phyloP scores from a whole-genome alignment of 208 protist species.

The Vickermania spadyakhi region DNA sequence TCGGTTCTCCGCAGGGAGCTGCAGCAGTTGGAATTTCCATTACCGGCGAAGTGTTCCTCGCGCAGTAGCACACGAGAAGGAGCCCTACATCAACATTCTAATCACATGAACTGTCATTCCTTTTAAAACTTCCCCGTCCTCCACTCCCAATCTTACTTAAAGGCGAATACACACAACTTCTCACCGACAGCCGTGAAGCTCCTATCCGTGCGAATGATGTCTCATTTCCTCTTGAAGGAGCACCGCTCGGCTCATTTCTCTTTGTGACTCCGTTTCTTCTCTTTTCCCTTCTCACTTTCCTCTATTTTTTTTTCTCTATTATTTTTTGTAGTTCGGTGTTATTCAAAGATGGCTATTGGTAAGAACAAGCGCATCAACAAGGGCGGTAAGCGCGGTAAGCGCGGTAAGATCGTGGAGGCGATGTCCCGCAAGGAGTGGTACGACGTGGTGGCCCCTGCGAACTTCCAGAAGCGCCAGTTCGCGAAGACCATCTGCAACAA shows the following conservation, averaged over 20 bases:
- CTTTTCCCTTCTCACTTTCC: too few species aligned
- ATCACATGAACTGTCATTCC: too few species aligned
- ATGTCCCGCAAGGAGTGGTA: slow-evolving; percentile 99
- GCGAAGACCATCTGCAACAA: slow-evolving; percentile 97
- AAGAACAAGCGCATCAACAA: slow-evolving; percentile 96
- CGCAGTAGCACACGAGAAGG: too few species aligned
- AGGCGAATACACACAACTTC: neutral
- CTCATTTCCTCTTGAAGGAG: too few species aligned
- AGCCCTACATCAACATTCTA: too few species aligned
- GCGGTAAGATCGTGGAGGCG: slow-evolving; percentile 91
- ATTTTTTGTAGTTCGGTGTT: slow-evolving; percentile 3
- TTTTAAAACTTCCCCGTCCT: too few species aligned
- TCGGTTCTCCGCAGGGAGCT: slow-evolving; percentile 13
- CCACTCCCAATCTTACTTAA: neutral
- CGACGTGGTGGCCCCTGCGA: slow-evolving; percentile 95
- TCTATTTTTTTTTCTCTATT: slow-evolving; percentile 2
- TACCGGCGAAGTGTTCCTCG: slow-evolving; percentile 55
- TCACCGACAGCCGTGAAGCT: neutral
- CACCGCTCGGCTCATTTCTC: too few species aligned
- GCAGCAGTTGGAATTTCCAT: slow-evolving; percentile 61
- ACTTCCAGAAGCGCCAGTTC: slow-evolving; percentile 94
- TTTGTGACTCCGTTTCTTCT: too few species aligned
- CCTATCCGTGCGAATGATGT: too few species aligned
- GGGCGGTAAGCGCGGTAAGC: slow-evolving; percentile 93
- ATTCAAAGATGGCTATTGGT: slow-evolving; percentile 79